These are phyloP conservation scores for Calocera viscosa DNA, from an alignment of 768 basidiomycete genomes.

Conservation along the genomic window DNA sequence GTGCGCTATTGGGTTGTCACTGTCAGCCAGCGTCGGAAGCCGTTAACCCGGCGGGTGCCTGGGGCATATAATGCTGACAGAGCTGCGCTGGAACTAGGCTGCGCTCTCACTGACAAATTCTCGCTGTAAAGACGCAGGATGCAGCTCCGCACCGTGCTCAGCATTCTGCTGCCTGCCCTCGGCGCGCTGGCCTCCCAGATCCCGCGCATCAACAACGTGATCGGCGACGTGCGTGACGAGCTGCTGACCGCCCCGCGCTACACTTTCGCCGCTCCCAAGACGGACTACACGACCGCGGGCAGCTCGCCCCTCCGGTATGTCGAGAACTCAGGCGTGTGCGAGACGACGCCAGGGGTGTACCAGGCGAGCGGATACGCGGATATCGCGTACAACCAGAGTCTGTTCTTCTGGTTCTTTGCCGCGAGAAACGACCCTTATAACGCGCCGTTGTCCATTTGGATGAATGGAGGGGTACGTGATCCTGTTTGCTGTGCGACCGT, in stretches of 20 bases:
- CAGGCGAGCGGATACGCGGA: constrained; percentile 3
- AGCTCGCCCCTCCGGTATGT: not conserved
- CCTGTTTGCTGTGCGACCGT: no score
- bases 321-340: constrained; percentile 10
- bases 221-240: not conserved
- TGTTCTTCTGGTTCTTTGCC: constrained; percentile 11
- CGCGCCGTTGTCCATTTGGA: constrained; percentile 6
- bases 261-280: not conserved
- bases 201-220: constrained; percentile 6
- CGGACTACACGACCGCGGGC: not conserved
- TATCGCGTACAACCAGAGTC: constrained; percentile 8
- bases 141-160: not conserved
- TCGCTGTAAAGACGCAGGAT: not conserved
- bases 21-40: not conserved
- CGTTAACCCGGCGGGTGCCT: not conserved
- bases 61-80: not conserved
- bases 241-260: not conserved
- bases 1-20: not conserved
- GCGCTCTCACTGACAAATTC: not conserved
- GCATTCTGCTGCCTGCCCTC: not conserved
- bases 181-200: not conserved
- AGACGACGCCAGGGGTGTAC: constrained; percentile 10
- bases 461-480: constrained; percentile 1
- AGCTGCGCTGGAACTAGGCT: not conserved
- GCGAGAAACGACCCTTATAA: constrained; percentile 6